These are phyloP conservation scores for Echites panduratus DNA, from an alignment of 257 asterid genomes.

Conservation along the genomic window DNA sequence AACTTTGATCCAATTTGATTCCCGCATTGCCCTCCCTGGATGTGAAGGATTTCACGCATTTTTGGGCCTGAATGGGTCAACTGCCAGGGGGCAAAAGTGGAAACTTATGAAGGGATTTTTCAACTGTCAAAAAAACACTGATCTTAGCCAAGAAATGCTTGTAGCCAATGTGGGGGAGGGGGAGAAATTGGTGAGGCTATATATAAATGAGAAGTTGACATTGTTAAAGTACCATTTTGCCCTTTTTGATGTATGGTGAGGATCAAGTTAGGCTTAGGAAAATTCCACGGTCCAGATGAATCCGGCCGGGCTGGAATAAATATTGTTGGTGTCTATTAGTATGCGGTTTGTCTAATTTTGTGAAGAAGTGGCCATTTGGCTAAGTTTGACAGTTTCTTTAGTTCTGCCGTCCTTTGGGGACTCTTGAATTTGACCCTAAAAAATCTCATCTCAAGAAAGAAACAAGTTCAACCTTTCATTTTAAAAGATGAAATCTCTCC, in stretches of 20 bases:
- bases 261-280: not conserved
- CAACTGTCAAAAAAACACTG: not conserved
- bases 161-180: not conserved
- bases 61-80: not conserved
- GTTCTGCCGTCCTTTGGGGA: constrained; percentile 6
- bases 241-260: not conserved
- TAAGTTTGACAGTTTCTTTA: constrained; percentile 1
- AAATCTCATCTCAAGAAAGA: constrained; percentile 2
- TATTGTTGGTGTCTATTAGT: not conserved
- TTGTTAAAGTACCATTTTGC: not conserved
- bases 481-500: not conserved
- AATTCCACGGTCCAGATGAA: not conserved
- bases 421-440: not conserved
- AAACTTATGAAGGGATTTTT: not conserved
- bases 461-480: not conserved
- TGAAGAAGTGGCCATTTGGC: constrained; percentile 6
- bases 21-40: constrained; percentile 14
- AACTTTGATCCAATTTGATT: constrained; percentile 14
- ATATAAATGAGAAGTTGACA: not conserved
- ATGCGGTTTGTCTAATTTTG: not conserved
- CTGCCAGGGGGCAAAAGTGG: constrained; percentile 7
- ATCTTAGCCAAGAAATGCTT: not conserved
- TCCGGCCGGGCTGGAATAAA: not conserved
- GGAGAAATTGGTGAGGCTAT: not conserved
- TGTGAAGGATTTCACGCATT: constrained; percentile 12